These are phyloP conservation scores for Microsporum canis DNA, from an alignment of 2,329 filamentous ascomycete species.

Conservation along the genomic window DNA sequence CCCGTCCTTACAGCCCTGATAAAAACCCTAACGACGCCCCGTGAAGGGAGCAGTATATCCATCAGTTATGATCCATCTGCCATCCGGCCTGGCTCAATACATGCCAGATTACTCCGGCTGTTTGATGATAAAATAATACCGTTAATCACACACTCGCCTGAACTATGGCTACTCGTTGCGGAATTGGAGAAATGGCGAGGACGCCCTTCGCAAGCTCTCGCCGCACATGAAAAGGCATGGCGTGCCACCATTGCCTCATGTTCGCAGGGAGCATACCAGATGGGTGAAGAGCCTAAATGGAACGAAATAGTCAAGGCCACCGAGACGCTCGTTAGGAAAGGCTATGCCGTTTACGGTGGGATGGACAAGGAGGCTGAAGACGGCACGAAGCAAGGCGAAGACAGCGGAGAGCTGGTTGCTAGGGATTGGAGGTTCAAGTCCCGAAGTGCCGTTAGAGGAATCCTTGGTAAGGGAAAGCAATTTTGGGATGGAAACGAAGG, in stretches of 20 bases:
- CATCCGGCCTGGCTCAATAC: conserved; percentile 43
- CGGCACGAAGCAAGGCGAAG: conserved; percentile 25
- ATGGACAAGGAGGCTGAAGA: conserved; percentile 45
- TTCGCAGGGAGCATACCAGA: conserved; percentile 35
- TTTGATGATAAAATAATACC: conserved; percentile 66
- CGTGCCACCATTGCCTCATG: conserved; percentile 48
- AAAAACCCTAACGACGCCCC: conserved; percentile 49
- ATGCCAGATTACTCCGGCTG: conserved; percentile 50
- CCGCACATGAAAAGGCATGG: conserved; percentile 85
- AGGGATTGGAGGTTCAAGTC: conserved; percentile 82
- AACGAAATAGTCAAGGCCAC: conserved; percentile 64
- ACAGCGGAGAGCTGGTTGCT: conserved; percentile 52
- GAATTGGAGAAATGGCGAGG: conserved; percentile 62
- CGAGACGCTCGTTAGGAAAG: conserved; percentile 60
- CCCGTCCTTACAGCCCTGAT: conserved; percentile 62
- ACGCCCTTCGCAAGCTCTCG: conserved; percentile 60
- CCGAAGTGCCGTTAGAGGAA: conserved; percentile 67
- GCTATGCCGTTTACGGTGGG: conserved; percentile 67
- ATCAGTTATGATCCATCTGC: conserved; percentile 11
- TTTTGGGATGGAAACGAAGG: conserved; percentile 61
- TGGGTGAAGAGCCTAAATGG: conserved; percentile 56
- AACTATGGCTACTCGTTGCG: conserved; percentile 65
- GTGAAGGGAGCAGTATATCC: conserved; percentile 16
- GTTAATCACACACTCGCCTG: conserved; percentile 66
- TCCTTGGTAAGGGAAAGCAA: conserved; percentile 71